A percentile compares a stretch with the other conserved stretches of the same genome.
Conservation (phyloP, 225 moss, liverwort and hornwort species). For the Physcomitrellopsis africana region DNA sequence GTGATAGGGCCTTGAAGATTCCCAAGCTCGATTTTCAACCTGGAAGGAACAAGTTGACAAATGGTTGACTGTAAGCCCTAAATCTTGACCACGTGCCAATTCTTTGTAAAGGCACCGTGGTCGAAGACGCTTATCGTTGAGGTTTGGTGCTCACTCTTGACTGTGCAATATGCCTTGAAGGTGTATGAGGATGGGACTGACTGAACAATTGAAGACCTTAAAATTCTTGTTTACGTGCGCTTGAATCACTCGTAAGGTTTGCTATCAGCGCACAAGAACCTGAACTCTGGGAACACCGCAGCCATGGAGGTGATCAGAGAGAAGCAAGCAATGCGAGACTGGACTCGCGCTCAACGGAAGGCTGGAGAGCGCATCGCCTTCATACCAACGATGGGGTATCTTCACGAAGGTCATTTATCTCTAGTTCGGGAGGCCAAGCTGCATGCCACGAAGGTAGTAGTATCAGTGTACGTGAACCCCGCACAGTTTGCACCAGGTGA, state of each 20-base stretch:
- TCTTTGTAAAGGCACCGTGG: not conserved
- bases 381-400: slow-evolving; percentile 91
- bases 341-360: slow-evolving; percentile 67
- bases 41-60: not conserved
- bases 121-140: not conserved
- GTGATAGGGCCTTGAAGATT: not conserved
- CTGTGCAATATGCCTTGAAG: not conserved
- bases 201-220: not conserved
- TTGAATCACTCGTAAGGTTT: not conserved
- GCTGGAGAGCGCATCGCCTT: slow-evolving; percentile 71
- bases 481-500: slow-evolving; percentile 91
- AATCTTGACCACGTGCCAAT: not conserved
- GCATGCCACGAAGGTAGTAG: slow-evolving; percentile 73
- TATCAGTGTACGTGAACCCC: slow-evolving; percentile 92
- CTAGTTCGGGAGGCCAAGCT: slow-evolving; percentile 72
- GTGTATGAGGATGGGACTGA: not conserved
- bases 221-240: not conserved
- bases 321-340: slow-evolving; percentile 80
- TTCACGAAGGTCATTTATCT: slow-evolving; percentile 88
- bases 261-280: not conserved
- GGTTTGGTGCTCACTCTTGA: not conserved
- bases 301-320: slow-evolving; percentile 76
- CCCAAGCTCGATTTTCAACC: not conserved
- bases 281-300: not conserved
- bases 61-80: not conserved